Evolutionary conservation across 169 alveolate species (phyloP), one percentile per base, ranked within the genome.

Genomic region (Eimeria brunetti): DNA sequence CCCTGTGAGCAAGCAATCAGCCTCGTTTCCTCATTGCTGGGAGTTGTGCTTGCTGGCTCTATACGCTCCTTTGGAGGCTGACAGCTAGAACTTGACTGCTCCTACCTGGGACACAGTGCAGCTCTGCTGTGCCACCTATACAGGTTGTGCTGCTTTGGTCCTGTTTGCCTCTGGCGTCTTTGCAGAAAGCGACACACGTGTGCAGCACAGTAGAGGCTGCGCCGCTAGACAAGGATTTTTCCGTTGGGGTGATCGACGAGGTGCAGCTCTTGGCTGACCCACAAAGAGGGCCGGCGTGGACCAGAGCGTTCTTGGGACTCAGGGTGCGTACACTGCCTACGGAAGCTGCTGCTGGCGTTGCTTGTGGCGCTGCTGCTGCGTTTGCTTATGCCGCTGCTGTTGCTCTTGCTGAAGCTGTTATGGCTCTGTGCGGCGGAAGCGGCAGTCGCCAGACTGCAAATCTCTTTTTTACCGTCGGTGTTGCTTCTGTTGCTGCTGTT

Each of bases 201-300:
- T 96, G 99, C 49, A 98, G 99, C 95, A 98, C 99, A 8, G 97
- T 98, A 9, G 99, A 98, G 94, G 97, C 97, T 97, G 95, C 98
- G 38, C 98, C 98, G 56, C 58, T 98, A 53, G 90, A 96, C 49
- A 88, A 94, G 69, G 86, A 96, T 62, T 98, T 96, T 78, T 99
- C 97, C 89, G 97, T 98, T 86, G 99, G 98, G 24, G 97, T 98
- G 14, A 97, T 98, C 83, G 99, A 98, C 95, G 99, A 98, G 96
- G 97, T 98, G 89, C 98, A 98, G 96, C 97, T 98, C 98, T 95
- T 98, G 75, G 98, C 96, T 27, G 99, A 98, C 95, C 51, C 95
- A 7, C 97, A 96, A 41, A 91, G 99, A 88, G 99, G 99, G 22
- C 95, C 94, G 51, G 98, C 99, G 24, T 98, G 99, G 99, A 98